Percentiles rank a stretch among this genome's conserved stretches.
phyloP scores from a whole-genome alignment of 2,329 filamentous ascomycete species.

The Leptographium procerum region DNA sequence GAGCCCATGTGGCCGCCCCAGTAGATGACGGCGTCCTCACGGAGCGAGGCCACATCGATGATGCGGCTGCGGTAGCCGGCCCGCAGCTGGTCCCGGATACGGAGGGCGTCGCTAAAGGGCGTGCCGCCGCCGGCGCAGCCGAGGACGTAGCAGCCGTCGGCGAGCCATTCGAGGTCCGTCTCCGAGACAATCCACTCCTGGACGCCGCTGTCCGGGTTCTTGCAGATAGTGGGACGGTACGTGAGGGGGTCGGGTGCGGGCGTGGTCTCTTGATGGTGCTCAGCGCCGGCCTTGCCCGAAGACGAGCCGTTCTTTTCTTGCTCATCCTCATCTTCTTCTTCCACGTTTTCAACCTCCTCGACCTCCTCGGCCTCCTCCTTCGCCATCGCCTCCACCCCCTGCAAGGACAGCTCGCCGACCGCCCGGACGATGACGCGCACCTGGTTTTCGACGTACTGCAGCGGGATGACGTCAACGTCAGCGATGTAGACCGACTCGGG shows the following conservation, averaged over 20 bases:
- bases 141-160: slow-evolving; percentile 33
- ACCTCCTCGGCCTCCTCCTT: slow-evolving; percentile 2
- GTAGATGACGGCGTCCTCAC: slow-evolving; percentile 29
- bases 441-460: slow-evolving; percentile 38
- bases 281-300: slow-evolving; percentile 12
- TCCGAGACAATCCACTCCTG: slow-evolving; percentile 31
- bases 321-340: neutral
- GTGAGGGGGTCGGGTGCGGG: slow-evolving; percentile 18
- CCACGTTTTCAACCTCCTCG: slow-evolving; percentile 5
- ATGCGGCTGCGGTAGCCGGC: slow-evolving; percentile 25
- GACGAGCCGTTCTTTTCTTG: slow-evolving; percentile 21
- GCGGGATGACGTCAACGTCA: slow-evolving; percentile 40
- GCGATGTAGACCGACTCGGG: slow-evolving; percentile 32
- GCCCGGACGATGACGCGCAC: slow-evolving; percentile 48
- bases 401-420: slow-evolving; percentile 28
- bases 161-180: slow-evolving; percentile 31
- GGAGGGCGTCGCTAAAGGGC: slow-evolving; percentile 23
- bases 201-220: slow-evolving; percentile 12
- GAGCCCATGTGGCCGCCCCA: slow-evolving; percentile 32
- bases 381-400: too few relatives aligned
- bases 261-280: slow-evolving; percentile 20
- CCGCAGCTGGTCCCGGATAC: slow-evolving; percentile 25
- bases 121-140: slow-evolving; percentile 34
- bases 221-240: slow-evolving; percentile 24
- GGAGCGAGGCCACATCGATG: slow-evolving; percentile 27